Evolutionary conservation across 2,329 filamentous ascomycete genomes (phyloP).

Genomic region (Fusarium beomiforme): DNA sequence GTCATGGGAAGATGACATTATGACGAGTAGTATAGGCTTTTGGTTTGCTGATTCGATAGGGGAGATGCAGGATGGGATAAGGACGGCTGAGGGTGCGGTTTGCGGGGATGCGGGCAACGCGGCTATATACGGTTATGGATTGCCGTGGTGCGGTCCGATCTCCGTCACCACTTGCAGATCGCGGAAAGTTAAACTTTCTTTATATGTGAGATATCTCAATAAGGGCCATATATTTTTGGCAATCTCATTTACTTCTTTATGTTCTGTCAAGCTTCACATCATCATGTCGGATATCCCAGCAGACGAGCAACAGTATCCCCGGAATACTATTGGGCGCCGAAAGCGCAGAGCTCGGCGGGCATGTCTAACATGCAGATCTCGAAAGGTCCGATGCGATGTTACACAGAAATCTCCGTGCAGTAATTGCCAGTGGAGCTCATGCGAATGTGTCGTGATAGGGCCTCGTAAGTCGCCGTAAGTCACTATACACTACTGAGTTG

Average conservation of each 20-base stretch:
- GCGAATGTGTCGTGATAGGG: conserved; percentile 1
- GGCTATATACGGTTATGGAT: conserved; percentile 14
- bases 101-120: background rate
- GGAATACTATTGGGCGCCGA: background rate
- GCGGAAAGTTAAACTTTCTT: background rate
- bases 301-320: background rate
- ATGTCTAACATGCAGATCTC: conserved; percentile 1
- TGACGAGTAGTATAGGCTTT: background rate
- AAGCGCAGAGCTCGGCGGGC: conserved; percentile 1
- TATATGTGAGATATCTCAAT: background rate
- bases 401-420: conserved; percentile 6
- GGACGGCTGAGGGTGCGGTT: background rate
- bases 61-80: background rate
- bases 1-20: conserved; percentile 9
- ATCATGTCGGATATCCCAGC: background rate
- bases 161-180: background rate
- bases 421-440: conserved; percentile 4
- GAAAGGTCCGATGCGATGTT: conserved; percentile 16
- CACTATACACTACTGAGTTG: accelerated
- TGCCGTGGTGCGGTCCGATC: background rate
- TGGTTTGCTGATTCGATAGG: background rate
- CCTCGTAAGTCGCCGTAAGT: conserved; percentile 2
- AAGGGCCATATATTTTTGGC: accelerated
- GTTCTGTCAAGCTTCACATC: accelerated
- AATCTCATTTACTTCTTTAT: accelerated